phyloP scores from a whole-genome alignment of 1,284 basidiomycete species.

The Ceraceosorus bombacis region DNA sequence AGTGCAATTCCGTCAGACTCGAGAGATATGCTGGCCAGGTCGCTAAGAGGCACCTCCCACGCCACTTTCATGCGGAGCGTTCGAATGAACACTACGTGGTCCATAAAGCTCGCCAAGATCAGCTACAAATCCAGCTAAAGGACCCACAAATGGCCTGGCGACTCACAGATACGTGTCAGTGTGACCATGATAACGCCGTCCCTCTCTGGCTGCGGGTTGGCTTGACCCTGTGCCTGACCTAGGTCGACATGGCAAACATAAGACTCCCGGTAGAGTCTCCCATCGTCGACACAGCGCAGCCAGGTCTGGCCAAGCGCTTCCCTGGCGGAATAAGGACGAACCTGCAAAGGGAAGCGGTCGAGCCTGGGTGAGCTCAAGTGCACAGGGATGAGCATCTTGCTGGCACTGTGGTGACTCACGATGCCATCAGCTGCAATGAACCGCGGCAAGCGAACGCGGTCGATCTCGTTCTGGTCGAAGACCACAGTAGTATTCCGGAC shows the following conservation, averaged over 20 bases:
- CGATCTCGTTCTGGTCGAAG: conserved; percentile 84
- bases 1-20: conserved; percentile 53
- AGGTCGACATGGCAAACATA: conserved; percentile 72
- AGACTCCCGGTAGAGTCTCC: conserved; percentile 69
- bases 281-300: conserved; percentile 84
- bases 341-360: conserved; percentile 71
- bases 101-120: conserved; percentile 62
- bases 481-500: conserved; percentile 91
- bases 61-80: conserved; percentile 74
- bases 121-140: conserved; percentile 3
- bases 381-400: conserved; percentile 87
- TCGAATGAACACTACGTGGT: conserved; percentile 77
- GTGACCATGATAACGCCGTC: conserved; percentile 44
- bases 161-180: conserved; percentile 28
- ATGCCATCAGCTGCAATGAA: conserved; percentile 59
- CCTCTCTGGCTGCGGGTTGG: not conserved
- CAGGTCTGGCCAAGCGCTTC: conserved; percentile 93
- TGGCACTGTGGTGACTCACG: conserved; percentile 60
- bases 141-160: not conserved
- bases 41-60: conserved; percentile 84
- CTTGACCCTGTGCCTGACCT: conserved; percentile 47
- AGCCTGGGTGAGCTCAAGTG: conserved; percentile 89
- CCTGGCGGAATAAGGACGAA: conserved; percentile 62
- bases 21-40: conserved; percentile 72
- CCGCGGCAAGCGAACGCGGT: conserved; percentile 80